Conservation (phyloP, 371 early-diverging fungal species). For the Nematocida sp. region DNA sequence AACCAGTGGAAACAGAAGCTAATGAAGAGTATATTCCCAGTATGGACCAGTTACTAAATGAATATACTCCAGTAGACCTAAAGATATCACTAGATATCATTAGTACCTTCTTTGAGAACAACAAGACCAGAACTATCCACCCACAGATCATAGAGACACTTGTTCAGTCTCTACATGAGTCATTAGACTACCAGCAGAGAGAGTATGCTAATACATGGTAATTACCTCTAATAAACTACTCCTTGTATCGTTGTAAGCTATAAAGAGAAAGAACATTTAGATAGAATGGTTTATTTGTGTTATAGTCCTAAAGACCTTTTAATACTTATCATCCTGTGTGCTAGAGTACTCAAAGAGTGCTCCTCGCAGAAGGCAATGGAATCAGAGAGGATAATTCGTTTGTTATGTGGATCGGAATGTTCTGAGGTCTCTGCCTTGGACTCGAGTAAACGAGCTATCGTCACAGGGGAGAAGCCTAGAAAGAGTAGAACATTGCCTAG, state of each 20-base stretch:
- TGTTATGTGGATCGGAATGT: conserved; percentile 11
- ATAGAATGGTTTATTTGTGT: no score
- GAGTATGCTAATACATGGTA: no score
- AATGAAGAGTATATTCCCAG: no score
- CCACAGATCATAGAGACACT: not conserved
- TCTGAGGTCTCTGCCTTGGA: conserved; percentile 29
- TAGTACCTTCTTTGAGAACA: conserved; percentile 40
- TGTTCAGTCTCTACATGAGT: no score
- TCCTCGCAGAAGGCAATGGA: conserved; percentile 30
- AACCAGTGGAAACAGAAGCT: no score
- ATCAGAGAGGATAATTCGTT: conserved; percentile 21
- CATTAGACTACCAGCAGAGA: no score
- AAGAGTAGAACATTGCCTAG: conserved; percentile 9
- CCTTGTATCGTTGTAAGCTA: no score
- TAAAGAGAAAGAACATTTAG: no score
- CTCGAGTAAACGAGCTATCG: conserved; percentile 23
- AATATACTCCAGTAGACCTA: not conserved
- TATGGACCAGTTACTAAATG: not conserved
- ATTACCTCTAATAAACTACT: no score
- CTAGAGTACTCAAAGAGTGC: conserved; percentile 5
- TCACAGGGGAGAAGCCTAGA: conserved; percentile 18
- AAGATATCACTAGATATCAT: conserved; percentile 37
- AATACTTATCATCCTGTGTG: not conserved
- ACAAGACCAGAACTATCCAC: not conserved
- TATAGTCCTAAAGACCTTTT: conserved; percentile 32